A percentile compares a stretch with the other conserved stretches of the same genome.
phyloP scores from a whole-genome alignment of 2,329 filamentous ascomycete genomes.

The Balansia obtecta region DNA sequence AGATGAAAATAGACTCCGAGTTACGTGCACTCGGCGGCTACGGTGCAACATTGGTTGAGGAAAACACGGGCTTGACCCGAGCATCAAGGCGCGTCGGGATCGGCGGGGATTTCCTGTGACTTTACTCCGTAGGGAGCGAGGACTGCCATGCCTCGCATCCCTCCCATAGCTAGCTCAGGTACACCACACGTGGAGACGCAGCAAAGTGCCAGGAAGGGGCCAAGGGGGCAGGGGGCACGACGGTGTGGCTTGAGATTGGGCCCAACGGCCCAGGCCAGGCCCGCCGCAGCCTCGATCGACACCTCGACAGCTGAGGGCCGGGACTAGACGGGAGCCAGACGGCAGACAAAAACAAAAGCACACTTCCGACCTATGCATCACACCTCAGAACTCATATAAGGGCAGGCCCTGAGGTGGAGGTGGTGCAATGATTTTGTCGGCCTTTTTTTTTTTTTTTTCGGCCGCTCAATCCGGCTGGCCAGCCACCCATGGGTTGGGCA shows the following conservation, averaged over 20 bases:
- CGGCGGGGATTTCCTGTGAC: not conserved
- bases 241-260: not conserved
- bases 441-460: too few relatives aligned
- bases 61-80: not conserved
- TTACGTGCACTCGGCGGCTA: not conserved
- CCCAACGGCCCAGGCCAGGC: not conserved
- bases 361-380: too few relatives aligned
- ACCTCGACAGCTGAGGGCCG: too few relatives aligned
- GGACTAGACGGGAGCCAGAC: too few relatives aligned
- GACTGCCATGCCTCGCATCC: not conserved
- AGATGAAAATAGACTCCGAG: not conserved
- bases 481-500: too few relatives aligned
- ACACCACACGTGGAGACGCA: not conserved
- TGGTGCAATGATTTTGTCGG: too few relatives aligned
- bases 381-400: too few relatives aligned
- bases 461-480: too few relatives aligned
- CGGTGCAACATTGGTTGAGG: not conserved
- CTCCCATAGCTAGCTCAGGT: constrained; percentile 2
- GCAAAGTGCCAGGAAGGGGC: not conserved
- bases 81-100: not conserved
- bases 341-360: too few relatives aligned
- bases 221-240: not conserved
- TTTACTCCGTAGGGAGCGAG: not conserved
- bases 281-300: too few relatives aligned
- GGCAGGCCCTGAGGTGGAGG: too few relatives aligned